These are phyloP conservation scores for Fimicolochytrium jonesii DNA, from an alignment of 192 early-diverging fungal species.

Conservation along the genomic window DNA sequence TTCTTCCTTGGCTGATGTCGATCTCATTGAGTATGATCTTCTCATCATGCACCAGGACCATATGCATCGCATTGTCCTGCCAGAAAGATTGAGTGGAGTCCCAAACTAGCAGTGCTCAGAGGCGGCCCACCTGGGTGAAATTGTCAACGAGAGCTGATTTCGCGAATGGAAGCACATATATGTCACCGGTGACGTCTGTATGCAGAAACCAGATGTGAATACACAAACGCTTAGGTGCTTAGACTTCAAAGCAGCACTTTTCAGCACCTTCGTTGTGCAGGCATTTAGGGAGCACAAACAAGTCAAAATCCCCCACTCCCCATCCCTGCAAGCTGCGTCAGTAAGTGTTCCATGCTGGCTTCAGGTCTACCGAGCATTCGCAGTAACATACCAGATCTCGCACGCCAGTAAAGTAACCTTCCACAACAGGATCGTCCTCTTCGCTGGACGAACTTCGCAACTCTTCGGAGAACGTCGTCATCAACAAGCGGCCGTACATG, in stretches of 20 bases:
- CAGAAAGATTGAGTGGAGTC: too few relatives aligned
- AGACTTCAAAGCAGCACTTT: too few relatives aligned
- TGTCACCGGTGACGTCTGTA: too few relatives aligned
- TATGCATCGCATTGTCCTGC: conserved; percentile 55
- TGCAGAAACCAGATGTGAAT: too few relatives aligned
- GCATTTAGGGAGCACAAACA: conserved; percentile 55
- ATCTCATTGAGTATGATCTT: conserved; percentile 63
- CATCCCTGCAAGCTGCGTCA: too few relatives aligned
- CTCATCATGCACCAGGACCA: conserved; percentile 66
- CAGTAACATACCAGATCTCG: conserved; percentile 49
- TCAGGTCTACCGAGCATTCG: too few relatives aligned
- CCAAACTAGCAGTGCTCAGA: conserved; percentile 35
- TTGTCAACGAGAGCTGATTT: conserved; percentile 52
- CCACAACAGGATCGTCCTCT: conserved; percentile 13
- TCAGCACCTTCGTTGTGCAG: not conserved
- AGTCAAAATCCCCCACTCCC: conserved; percentile 61
- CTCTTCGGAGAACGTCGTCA: conserved; percentile 54
- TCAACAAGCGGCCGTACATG: conserved; percentile 64
- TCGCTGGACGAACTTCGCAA: not conserved
- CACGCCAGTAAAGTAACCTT: conserved; percentile 57
- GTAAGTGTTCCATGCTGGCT: too few relatives aligned
- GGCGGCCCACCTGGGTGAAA: too few relatives aligned
- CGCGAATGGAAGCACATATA: conserved; percentile 54
- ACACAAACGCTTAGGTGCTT: too few relatives aligned
- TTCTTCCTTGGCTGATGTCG: conserved; percentile 57